Evolutionary conservation across 73 alveolate genomes (phyloP).

Genomic region (Paramecium sexaurelia): DNA sequence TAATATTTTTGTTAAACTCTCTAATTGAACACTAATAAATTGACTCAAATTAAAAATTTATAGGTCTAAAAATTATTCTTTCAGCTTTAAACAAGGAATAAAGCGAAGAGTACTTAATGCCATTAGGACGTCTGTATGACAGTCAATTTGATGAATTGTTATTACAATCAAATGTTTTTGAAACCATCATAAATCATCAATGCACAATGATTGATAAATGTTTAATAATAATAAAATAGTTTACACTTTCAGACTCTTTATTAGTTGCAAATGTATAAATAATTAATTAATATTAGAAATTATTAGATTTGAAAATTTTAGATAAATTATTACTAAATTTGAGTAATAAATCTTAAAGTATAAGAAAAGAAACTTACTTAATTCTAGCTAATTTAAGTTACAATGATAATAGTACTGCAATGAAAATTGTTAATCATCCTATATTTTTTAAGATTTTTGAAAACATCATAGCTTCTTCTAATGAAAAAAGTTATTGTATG

Average conservation of each 20-base stretch:
- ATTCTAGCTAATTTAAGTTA: neutral
- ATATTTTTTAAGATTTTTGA: neutral
- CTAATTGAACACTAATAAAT: neutral
- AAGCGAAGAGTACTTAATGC: neutral
- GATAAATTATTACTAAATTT: neutral
- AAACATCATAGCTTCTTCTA: neutral
- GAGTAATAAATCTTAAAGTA: neutral
- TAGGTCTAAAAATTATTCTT: neutral
- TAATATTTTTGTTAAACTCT: neutral
- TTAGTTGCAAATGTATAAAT: neutral
- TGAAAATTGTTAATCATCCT: neutral
- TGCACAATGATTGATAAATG: neutral
- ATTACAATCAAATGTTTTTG: neutral
- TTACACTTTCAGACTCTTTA: neutral
- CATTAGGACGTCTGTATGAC: neutral
- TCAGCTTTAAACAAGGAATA: neutral
- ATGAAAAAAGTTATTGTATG: constrained; percentile 5
- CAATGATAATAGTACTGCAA: neutral
- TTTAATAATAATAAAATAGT: neutral
- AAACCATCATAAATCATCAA: neutral
- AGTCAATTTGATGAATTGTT: neutral
- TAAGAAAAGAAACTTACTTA: neutral
- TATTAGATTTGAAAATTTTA: neutral
- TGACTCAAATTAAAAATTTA: neutral
- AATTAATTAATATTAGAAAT: neutral